A percentile compares a stretch with the other conserved stretches of the same genome.
Conservation (phyloP, 768 basidiomycete species). For the Naganishia vishniacii region DNA sequence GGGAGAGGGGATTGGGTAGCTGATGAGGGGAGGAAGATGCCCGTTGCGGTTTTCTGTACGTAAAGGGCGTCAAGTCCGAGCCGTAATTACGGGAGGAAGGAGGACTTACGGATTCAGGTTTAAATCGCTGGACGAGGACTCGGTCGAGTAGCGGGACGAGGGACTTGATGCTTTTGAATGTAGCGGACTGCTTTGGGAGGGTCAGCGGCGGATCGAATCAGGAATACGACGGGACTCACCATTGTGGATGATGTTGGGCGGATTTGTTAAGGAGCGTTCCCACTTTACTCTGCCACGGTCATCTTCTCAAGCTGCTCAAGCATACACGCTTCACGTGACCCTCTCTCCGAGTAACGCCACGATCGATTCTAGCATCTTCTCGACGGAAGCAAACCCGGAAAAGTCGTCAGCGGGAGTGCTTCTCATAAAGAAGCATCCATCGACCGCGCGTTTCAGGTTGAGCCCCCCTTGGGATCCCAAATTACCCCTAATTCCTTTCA, state of each 20-base stretch:
- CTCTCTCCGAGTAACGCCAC: too few relatives aligned
- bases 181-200: constrained; percentile 53
- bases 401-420: constrained; percentile 2
- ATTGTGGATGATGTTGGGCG: not conserved
- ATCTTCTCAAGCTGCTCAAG: not conserved
- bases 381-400: constrained; percentile 4
- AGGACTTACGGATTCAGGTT: constrained; percentile 76
- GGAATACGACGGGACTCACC: not conserved
- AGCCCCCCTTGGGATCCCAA: not conserved
- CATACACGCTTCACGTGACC: too few relatives aligned
- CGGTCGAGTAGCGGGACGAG: constrained; percentile 89
- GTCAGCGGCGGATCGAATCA: not conserved
- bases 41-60: constrained; percentile 93
- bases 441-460: too few relatives aligned
- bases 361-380: not conserved
- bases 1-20: constrained; percentile 80
- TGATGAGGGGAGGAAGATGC: constrained; percentile 91
- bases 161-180: constrained; percentile 91
- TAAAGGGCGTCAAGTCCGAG: too few relatives aligned
- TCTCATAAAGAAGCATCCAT: too few relatives aligned
- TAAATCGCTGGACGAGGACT: constrained; percentile 94
- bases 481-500: not conserved
- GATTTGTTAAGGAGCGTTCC: too few relatives aligned
- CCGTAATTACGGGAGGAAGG: not conserved
- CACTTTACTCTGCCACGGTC: not conserved